A percentile compares a stretch with the other conserved stretches of the same genome.
Conservation (phyloP, 75 land plant genomes). For the Pinus tabuliformis region DNA sequence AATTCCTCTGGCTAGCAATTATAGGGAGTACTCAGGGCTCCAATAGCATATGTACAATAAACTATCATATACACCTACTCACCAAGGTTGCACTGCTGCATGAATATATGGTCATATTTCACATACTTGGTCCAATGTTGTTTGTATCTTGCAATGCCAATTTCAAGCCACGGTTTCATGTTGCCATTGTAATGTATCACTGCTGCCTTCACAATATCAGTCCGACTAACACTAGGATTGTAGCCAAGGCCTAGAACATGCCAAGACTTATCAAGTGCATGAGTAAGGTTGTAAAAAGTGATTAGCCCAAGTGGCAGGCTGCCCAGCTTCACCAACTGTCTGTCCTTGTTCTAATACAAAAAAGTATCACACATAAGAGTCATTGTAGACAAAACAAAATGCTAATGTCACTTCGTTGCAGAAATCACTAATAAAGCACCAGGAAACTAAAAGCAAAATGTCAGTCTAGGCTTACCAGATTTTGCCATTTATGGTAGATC, state of each 20-base stretch:
- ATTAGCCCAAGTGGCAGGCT: slow-evolving; percentile 55
- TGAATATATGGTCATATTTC: slow-evolving; percentile 54
- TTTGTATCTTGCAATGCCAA: slow-evolving; percentile 57
- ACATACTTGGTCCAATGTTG: slow-evolving; percentile 70
- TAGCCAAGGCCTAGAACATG: slow-evolving; percentile 71
- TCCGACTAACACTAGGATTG: slow-evolving; percentile 40
- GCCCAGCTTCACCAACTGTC: slow-evolving; percentile 55
- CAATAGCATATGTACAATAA: neutral
- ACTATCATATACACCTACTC: slow-evolving; percentile 8
- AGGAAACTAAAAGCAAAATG: neutral
- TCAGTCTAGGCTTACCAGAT: slow-evolving; percentile 47
- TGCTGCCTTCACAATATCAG: slow-evolving; percentile 50
- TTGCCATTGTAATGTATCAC: slow-evolving; percentile 65
- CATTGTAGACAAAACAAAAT: neutral
- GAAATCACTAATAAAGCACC: slow-evolving; percentile 5
- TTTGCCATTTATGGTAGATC: slow-evolving; percentile 95
- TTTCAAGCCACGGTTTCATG: slow-evolving; percentile 78
- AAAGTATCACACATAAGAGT: neutral
- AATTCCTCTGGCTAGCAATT: neutral
- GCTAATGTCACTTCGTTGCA: neutral
- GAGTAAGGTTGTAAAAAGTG: slow-evolving; percentile 54
- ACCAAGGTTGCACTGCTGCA: slow-evolving; percentile 58
- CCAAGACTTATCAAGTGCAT: slow-evolving; percentile 72
- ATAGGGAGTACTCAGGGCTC: neutral
- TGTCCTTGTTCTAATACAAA: slow-evolving; percentile 43